Base-by-base conservation (phyloP, 148 eudicot species). In the Chenopodium album region DNA sequence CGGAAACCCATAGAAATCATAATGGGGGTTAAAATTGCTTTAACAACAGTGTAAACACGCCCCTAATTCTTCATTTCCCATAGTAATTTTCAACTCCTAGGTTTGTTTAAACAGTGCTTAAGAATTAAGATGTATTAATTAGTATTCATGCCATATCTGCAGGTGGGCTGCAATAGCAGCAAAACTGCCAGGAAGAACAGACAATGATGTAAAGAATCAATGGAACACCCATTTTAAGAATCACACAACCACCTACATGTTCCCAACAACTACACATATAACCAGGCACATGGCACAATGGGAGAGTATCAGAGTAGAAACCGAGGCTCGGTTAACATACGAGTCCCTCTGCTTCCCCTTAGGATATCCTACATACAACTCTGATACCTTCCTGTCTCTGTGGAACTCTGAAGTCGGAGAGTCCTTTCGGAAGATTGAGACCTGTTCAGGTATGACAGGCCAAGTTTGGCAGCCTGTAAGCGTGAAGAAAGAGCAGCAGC, bases 141-240 rank as follows among this genome's bases (percentile, higher is more conserved):
- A 50, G 54, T 50, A 50, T 48, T 20, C 44, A 65, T 23, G 14
- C 9, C 19, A 20, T 10, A 5, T 52, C 54, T 78, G 34, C 82
- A 85, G 87, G 82, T 85, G 87, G 87, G 76, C 87, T n/a, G 87
- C 87, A 13, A 85, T 85, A 78, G 87, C 87, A 73, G 68, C 84
- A 74, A 78, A 79, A 44, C 60, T 85, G 81, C 87, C 87, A 22
- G 87, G 87, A 78, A 78, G 87, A 81, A 85, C 87, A 29, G 87
- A 81, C 87, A 85, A 85, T 28, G 87, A 85, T n/a, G 82, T 85
- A 7, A 85, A 85, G 79, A 85, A 81, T 68, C 62, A 77, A 48
- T 85, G 84, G 76, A 78, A 85, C 66, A 67, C 63, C 31, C 72
- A 75, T 47, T 1, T 74, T n/a, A 85, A 63, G 75, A 81, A 81